Base-by-base conservation (phyloP, 2,329 filamentous ascomycete genomes). In the Penicillium sp. region DNA sequence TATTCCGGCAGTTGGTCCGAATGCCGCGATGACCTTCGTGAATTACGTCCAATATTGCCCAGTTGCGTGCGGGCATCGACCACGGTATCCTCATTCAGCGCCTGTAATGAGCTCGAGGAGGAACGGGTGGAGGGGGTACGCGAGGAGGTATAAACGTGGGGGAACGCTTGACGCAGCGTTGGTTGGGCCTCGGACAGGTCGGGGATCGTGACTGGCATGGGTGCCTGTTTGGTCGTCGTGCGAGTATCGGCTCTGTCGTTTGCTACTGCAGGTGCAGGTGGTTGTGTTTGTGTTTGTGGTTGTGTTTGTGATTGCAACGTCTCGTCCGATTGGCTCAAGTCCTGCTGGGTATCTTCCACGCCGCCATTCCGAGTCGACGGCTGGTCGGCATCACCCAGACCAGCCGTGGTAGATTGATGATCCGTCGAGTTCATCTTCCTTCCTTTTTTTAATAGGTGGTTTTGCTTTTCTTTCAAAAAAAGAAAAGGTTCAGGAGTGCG, bases 91-190 rank as follows among this genome's bases (percentile, higher is more conserved):
- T 79, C 77, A 56, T 78, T 77, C 56, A 79, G 69, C n/a, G 76
- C 75, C 56, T 78, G 77, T 22, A 80, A 68, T 9, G 79, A 80
- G 61, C 78, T 80, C 28, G 78, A 78, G 19, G 79, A 80, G 7
- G 78, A 79, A 54, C 77, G 77, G 40, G 72, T 75, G 33, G 79
- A 80, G 9, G 78, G 78, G 38, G 74, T 68, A 51, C 69, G 75
- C 24, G 76, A 73, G 40, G 74, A 76, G 60, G 76, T 72, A 47
- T 78, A 72, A 19, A 77, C 62, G 60, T 75, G 71, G 56, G 72
- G 68, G 40, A 74, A 75, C 1, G 71, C 68, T 59, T 76, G 74
- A 51, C 74, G 74, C 42, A 76, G 67, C 35, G 73, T 65, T 6
- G 73, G 59, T 51, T 75, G 70, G n/a, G 71, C 70, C 40, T 75